A percentile compares a stretch with the other conserved stretches of the same genome.
Evolutionary conservation across 495 filamentous ascomycete genomes (phyloP).

Genomic region (Collariella sp.): DNA sequence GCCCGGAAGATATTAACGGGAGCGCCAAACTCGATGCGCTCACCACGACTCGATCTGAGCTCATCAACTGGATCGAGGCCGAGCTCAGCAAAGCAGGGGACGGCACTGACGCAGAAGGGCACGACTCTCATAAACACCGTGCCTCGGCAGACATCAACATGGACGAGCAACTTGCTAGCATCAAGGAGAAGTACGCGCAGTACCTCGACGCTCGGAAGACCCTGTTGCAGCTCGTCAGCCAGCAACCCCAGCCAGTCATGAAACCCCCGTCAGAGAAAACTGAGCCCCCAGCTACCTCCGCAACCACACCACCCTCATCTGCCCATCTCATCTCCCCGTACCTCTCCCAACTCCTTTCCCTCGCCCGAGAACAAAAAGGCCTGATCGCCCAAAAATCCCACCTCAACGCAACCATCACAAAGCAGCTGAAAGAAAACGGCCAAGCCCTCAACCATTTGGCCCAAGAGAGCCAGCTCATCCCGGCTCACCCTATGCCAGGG

Average conservation of each 20-base stretch:
- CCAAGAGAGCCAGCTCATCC: constrained; percentile 63
- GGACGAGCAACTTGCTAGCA: constrained; percentile 40
- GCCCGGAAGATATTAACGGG: constrained; percentile 24
- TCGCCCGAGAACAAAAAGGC: constrained; percentile 54
- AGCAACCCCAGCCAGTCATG: constrained; percentile 24
- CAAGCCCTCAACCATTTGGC: constrained; percentile 51
- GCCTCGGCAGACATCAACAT: constrained; percentile 28
- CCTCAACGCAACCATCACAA: constrained; percentile 47
- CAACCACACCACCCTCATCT: constrained; percentile 9
- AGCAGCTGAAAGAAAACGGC: constrained; percentile 50
- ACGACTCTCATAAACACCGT: constrained; percentile 21
- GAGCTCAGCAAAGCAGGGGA: constrained; percentile 49
- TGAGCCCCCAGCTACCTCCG: constrained; percentile 15
- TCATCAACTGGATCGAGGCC: constrained; percentile 65
- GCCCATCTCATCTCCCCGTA: constrained; percentile 45
- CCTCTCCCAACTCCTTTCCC: constrained; percentile 43
- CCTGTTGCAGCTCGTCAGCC: constrained; percentile 31
- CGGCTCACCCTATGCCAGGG: constrained; percentile 47
- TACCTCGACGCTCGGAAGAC: constrained; percentile 40
- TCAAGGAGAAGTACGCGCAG: constrained; percentile 40
- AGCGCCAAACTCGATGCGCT: constrained; percentile 41
- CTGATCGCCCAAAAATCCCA: constrained; percentile 58
- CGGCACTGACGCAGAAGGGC: constrained; percentile 30
- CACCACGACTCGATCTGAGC: constrained; percentile 48
- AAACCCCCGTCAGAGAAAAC: constrained; percentile 23